Base-by-base conservation (phyloP, 352 stramenopile species). In the Globisporangium lucens region DNA sequence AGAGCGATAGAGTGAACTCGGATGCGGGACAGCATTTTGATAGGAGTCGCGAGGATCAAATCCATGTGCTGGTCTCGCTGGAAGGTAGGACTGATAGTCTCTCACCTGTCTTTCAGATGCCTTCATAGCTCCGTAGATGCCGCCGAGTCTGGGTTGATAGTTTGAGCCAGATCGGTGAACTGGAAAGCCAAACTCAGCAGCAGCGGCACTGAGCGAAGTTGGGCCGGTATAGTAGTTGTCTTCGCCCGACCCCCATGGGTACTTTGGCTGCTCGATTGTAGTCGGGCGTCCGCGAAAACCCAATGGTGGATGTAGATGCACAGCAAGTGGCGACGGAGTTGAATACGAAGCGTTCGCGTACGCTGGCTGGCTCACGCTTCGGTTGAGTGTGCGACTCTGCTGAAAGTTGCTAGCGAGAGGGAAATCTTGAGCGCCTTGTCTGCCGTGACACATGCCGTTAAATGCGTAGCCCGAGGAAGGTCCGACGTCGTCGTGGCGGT, bases 1-100 rank as follows among this genome's bases (percentile, higher is more conserved):
- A n/a, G 68, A 65, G 59, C 74, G 61, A 29, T 84, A 76, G 22
- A 74, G 35, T 56, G 77, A 66, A 17, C 72, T 76, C 38, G 71
- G 61, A 35, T 64, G 75, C 33, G 61, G 63, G 22, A 63, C 33
- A 61, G 64, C 77, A 43, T 58, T 63, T 38, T 71, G 66, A 22
- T 79, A 79, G 20, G 64, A 56, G 22, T 74, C 65, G 8, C 58
- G 61, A 13, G 60, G 61, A 20, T 74, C 66, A n/a, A 77, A 79
- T 12, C 70, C n/a, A 29, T 61, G 57, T 3, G 27, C 12, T 22
- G 46, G 15, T 38, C 36, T 24, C 7, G 6, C 24, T 20, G 47
- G 43, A 22, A 59, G 2, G 43, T 68, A 72, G 17, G 67, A 43
- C 9, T 53, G 61, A 9, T 60, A n/a, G 29, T 43, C 35, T 59